Percentiles rank a stretch among this genome's conserved stretches.
phyloP scores from a whole-genome alignment of 164 flowering plant species.

The Nymphaea thermarum region DNA sequence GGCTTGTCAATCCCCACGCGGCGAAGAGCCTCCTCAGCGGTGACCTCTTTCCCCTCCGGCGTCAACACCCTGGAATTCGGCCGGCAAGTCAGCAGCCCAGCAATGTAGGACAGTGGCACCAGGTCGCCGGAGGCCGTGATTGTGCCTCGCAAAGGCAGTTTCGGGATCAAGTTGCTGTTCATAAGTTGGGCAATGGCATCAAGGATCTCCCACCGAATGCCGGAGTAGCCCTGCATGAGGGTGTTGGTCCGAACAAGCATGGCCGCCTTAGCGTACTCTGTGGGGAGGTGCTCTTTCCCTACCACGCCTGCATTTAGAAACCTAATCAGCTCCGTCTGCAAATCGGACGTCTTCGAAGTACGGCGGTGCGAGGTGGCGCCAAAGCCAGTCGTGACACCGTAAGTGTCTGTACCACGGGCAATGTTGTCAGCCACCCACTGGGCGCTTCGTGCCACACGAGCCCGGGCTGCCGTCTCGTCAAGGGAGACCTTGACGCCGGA shows the following conservation, averaged over 20 bases:
- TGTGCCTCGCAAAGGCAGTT: slow-evolving; percentile 20
- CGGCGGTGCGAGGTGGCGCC: slow-evolving; percentile 40
- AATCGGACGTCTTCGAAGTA: slow-evolving; percentile 26
- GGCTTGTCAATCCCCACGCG: slow-evolving; percentile 19
- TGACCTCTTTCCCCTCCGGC: slow-evolving; percentile 17
- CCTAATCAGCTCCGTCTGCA: slow-evolving; percentile 43
- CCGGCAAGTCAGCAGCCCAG: slow-evolving; percentile 23
- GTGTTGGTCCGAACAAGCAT: slow-evolving; percentile 29
- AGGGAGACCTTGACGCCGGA: slow-evolving; percentile 18
- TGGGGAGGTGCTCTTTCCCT: slow-evolving; percentile 18
- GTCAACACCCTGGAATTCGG: slow-evolving; percentile 17
- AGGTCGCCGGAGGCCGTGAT: slow-evolving; percentile 22
- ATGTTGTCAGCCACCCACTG: slow-evolving; percentile 37
- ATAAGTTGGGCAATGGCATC: slow-evolving; percentile 27
- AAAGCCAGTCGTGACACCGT: slow-evolving; percentile 52
- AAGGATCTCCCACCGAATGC: slow-evolving; percentile 30
- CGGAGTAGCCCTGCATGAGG: slow-evolving; percentile 33
- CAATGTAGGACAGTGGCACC: slow-evolving; percentile 23
- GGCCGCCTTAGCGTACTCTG: slow-evolving; percentile 17
- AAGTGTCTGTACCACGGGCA: slow-evolving; percentile 25
- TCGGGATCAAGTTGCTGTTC: slow-evolving; percentile 20
- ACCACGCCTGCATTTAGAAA: slow-evolving; percentile 37
- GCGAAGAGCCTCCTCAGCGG: slow-evolving; percentile 19
- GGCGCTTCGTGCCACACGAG: slow-evolving; percentile 28
- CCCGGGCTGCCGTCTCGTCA: slow-evolving; percentile 21